phyloP scores from a whole-genome alignment of 2,329 filamentous ascomycete genomes.

The Orbilia javanica region DNA sequence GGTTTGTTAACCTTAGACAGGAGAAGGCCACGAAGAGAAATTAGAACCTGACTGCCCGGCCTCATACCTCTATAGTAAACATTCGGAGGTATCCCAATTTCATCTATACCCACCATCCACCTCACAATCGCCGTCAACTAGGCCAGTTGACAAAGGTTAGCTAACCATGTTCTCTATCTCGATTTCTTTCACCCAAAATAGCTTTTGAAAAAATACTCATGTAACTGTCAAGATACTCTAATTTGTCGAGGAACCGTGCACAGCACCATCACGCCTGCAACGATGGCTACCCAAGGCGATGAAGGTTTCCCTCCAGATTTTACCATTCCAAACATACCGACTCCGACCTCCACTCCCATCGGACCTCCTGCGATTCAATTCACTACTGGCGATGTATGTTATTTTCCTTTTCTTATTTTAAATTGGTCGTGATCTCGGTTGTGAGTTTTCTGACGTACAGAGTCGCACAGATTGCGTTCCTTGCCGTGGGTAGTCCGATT shows the following conservation, averaged over 20 bases:
- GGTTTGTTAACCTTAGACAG: too few relatives aligned
- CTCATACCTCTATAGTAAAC: too few relatives aligned
- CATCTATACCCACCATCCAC: too few relatives aligned
- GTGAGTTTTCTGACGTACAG: background rate
- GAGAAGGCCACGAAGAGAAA: too few relatives aligned
- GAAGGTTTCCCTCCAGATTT: conserved; percentile 14
- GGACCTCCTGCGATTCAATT: background rate
- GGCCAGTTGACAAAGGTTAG: too few relatives aligned
- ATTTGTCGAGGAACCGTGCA: background rate
- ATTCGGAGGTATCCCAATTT: too few relatives aligned
- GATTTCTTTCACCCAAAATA: too few relatives aligned
- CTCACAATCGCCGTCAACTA: too few relatives aligned
- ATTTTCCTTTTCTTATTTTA: background rate
- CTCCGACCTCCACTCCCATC: background rate
- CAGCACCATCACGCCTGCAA: background rate
- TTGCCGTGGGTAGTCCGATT: conserved; percentile 7
- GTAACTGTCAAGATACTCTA: too few relatives aligned
- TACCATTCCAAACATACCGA: background rate
- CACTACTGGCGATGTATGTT: conserved; percentile 30
- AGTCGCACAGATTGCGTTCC: conserved; percentile 43
- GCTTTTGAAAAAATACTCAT: too few relatives aligned
- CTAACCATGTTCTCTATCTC: too few relatives aligned
- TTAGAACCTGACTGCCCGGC: too few relatives aligned
- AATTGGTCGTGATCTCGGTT: background rate
- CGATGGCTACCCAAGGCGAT: background rate